Percentiles rank a stretch among this genome's conserved stretches.
phyloP scores from a whole-genome alignment of 768 basidiomycete genomes.

The Paxillus involutus region DNA sequence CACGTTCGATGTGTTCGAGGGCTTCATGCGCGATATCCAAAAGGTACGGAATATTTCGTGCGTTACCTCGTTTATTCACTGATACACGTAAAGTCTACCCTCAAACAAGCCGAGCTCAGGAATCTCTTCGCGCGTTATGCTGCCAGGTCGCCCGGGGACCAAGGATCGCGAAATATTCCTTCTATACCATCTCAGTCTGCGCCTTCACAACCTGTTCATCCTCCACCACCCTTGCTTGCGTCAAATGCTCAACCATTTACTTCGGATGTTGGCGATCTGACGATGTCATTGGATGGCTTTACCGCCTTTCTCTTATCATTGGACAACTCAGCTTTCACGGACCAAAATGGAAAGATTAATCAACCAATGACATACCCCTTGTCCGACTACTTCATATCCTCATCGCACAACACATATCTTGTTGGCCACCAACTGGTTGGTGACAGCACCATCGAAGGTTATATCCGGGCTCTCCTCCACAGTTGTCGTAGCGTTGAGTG shows the following conservation, averaged over 20 bases:
- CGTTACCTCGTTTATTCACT: constrained; percentile 3
- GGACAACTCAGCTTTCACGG: constrained; percentile 65
- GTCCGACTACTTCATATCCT: constrained; percentile 84
- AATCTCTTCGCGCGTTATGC: constrained; percentile 39
- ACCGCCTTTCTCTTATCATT: constrained; percentile 77
- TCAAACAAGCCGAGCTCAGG: constrained; percentile 34
- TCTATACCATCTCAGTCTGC: neutral
- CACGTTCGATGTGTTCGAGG: constrained; percentile 42
- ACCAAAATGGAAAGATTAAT: constrained; percentile 51
- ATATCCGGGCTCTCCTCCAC: constrained; percentile 86
- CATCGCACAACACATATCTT: constrained; percentile 92
- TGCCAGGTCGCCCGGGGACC: constrained; percentile 1
- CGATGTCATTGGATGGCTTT: constrained; percentile 61
- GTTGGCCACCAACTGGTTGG: constrained; percentile 87
- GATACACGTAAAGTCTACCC: constrained; percentile 32
- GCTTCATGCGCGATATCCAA: constrained; percentile 54
- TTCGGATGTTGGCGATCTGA: constrained; percentile 9
- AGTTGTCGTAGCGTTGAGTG: constrained; percentile 94
- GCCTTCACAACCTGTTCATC: too few relatives aligned
- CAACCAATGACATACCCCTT: constrained; percentile 91
- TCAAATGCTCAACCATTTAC: neutral
- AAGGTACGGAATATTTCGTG: constrained; percentile 35
- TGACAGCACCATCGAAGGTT: constrained; percentile 87
- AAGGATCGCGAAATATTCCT: neutral
- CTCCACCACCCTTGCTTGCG: neutral